Conservation (phyloP, 2,329 filamentous ascomycete genomes). For the Pestalotiopsis sp. region DNA sequence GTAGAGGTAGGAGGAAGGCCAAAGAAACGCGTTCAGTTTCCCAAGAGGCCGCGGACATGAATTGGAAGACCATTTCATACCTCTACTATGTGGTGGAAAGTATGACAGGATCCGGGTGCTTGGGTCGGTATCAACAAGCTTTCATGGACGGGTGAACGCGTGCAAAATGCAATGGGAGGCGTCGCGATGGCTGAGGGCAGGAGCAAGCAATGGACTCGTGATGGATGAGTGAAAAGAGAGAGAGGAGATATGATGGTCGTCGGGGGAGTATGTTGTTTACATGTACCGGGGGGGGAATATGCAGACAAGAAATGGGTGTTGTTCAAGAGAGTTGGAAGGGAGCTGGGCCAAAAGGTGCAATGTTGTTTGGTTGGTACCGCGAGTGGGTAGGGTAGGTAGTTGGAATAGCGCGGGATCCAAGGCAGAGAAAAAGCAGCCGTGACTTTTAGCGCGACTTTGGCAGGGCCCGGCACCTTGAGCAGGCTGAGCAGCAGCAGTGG, state of each 20-base stretch:
- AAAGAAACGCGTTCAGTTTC: too few species aligned
- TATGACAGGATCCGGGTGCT: not conserved
- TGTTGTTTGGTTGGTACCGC: constrained; percentile 17
- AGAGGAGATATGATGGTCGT: not conserved
- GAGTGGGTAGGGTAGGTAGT: not conserved
- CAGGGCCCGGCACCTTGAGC: not conserved
- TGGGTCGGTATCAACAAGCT: constrained; percentile 15
- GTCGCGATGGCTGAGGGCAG: constrained; percentile 1
- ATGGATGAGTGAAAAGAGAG: not conserved
- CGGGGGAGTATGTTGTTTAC: constrained; percentile 12
- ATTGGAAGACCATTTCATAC: not conserved
- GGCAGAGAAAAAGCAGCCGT: constrained; percentile 1
- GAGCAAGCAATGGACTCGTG: not conserved
- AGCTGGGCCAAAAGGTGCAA: constrained; percentile 8
- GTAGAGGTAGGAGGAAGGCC: too few species aligned
- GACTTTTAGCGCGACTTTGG: not conserved
- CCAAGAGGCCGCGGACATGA: not conserved
- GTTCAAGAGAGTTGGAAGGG: constrained; percentile 14
- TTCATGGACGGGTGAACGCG: not conserved
- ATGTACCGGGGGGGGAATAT: constrained; percentile 3
- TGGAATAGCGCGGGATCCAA: not conserved
- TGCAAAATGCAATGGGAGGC: not conserved
- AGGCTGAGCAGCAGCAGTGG: not conserved
- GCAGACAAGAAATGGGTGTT: constrained; percentile 14
- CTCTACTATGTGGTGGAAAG: not conserved